These are phyloP conservation scores for Perkinsus olseni DNA, from an alignment of 169 alveolate genomes.

Conservation along the genomic window DNA sequence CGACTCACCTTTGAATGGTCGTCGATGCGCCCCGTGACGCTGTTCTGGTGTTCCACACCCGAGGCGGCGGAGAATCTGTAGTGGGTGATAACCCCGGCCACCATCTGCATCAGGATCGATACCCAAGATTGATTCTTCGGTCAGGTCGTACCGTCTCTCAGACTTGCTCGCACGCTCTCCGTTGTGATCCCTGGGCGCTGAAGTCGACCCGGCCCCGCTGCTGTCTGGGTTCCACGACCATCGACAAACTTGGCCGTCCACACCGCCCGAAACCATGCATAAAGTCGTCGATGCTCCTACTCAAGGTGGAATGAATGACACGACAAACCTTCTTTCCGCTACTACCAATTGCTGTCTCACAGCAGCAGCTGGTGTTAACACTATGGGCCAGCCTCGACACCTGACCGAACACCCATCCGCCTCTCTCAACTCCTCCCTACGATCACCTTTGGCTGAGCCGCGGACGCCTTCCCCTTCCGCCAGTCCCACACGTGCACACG, in stretches of 20 bases:
- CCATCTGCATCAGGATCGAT: neutral
- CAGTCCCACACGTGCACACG: neutral
- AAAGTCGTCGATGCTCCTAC: neutral
- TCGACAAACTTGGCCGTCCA: neutral
- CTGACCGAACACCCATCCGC: neutral
- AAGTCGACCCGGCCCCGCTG: neutral
- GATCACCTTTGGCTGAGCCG: neutral
- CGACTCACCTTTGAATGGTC: neutral
- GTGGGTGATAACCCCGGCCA: neutral
- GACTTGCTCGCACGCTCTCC: neutral
- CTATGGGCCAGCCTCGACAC: neutral
- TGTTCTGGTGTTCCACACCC: neutral
- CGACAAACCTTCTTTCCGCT: neutral
- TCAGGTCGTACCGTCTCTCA: neutral
- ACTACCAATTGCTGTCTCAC: neutral
- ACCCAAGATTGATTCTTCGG: neutral
- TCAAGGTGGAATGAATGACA: neutral
- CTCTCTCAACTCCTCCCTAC: neutral
- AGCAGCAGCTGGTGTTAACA: neutral
- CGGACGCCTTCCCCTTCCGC: neutral
- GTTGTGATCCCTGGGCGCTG: neutral
- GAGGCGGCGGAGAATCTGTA: neutral
- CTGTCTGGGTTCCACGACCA: neutral
- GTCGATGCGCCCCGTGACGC: neutral
- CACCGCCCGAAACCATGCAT: neutral